Conservation (phyloP, 176 grass and related monocot genomes). For the Themeda triandra region DNA sequence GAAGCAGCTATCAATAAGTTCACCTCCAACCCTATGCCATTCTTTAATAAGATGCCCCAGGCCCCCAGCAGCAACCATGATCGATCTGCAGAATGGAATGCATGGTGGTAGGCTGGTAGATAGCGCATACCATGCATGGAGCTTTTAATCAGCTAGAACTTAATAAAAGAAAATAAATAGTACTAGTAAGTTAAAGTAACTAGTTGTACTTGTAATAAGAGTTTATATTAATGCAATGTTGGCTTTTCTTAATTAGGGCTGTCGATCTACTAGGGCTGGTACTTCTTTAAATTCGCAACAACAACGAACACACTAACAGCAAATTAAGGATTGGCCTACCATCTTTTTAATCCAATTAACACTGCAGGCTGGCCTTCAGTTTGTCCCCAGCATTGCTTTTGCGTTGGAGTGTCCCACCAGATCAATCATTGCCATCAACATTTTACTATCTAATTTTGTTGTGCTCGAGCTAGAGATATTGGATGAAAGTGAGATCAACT, state of each 20-base stretch:
- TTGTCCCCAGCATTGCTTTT: constrained; percentile 24
- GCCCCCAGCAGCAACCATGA: no score
- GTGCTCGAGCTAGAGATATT: neutral
- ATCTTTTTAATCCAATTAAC: constrained; percentile 33
- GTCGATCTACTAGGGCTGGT: neutral
- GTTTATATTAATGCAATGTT: constrained; percentile 18
- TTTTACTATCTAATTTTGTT: neutral
- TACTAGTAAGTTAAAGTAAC: neutral
- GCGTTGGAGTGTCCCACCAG: constrained; percentile 5
- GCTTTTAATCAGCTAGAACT: neutral
- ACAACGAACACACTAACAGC: neutral
- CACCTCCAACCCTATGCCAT: neutral
- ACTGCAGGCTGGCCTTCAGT: neutral
- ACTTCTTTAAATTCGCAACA: constrained; percentile 11
- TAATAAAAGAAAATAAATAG: neutral
- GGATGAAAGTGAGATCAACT: neutral
- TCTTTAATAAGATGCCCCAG: no score
- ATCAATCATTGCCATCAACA: constrained; percentile 23
- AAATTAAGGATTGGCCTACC: constrained; percentile 29
- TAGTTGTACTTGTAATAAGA: neutral
- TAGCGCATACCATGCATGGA: neutral
- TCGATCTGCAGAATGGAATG: neutral
- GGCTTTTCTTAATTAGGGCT: neutral
- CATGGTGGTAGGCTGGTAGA: neutral
- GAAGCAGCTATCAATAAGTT: neutral